Evolutionary conservation across 805 yeast species (phyloP), one percentile per base, ranked within the genome.

Genomic region (Candida takata): DNA sequence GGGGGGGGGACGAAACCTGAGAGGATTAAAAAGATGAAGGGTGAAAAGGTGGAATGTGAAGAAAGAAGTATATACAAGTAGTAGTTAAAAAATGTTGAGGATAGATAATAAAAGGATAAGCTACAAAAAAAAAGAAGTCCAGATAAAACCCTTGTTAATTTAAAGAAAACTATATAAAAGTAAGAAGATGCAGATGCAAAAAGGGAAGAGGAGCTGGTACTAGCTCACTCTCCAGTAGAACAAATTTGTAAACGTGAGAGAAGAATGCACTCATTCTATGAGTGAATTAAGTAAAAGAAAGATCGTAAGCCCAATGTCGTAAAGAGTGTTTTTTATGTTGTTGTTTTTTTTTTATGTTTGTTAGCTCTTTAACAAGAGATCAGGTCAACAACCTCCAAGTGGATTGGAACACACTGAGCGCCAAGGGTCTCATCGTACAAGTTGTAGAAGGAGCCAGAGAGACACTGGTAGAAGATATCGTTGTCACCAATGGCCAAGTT

Each of bases 381-480:
- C 48, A 79, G 66, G 52, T 73, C 75, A 44, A 79, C 74, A 47
- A 77, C 65, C 43, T 65, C 65, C 51, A 82, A 69, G 55, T 75
- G 62, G 51, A 82, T 82, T 40, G 78, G 68, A 37, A 62, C 54
- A 70, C 88, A 80, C 54, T 78, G 84, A 20, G 54, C 60, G 40
- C 79, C 85, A 36, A 77, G 57, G 46, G 65, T 58, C 58, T 75
- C 64, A 57, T 79, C 84, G 62, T 82, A 82, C 61, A 82, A 65
- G 71, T 82, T 82, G 79, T 78, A 80, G 72, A 82, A 82, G 53
- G 66, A 67, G 49, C 90, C 90, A 26, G 86, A 78, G 48, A 72
- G 55, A 67, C 90, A 82, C 64, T 79, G 81, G 72, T 73, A 81
- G 69, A 81, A 81, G 36, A 69, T 66, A 42, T 74, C 74, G 33